Evolutionary conservation across 2,329 filamentous ascomycete genomes (phyloP), one percentile per base, ranked within the genome.

Genomic region (Arthroderma uncinatum): DNA sequence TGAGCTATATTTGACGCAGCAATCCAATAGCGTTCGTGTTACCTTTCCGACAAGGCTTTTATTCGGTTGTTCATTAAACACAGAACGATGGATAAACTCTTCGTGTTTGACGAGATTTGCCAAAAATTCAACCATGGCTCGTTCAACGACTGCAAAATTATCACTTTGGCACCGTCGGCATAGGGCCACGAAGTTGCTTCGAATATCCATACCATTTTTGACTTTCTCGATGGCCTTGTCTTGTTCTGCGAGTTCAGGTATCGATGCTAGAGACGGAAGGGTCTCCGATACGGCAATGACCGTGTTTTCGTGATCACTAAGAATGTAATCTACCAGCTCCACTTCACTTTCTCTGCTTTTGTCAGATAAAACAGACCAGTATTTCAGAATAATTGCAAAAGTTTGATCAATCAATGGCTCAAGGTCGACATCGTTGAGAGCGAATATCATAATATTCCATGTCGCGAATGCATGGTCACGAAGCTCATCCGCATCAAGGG

Each of bases 401-500:
- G 91, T 95, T 58, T 92, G 90, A 67, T 95, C 90, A 7, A 97
- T 76, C 37, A 96, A 79, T 25, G 82, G 78, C 62, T 86, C 84
- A 4, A 95, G 78, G 65, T 96, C 91, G 23, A 90, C 85, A 57
- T 85, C 83, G 8, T 85, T 84, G 52, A 97, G 78, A 54, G 84
- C 81, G 28, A 74, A 80, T 16, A 97, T 79, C 73, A 98, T 84
- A 7, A 84, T 79, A 25, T 82, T 79, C 93, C 93, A 99, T 53
- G 90, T 89, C 2, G 80, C 82, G 65, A 97, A 91, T 1, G 90
- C 88, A 30, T 83, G 78, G 60, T 89, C 79, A 60, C 89, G 83
- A n/a, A 98, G 78, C 50, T 85, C 80, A 47, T 84, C 78, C 54
- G 87, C 82, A 14, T 86, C 79, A 59, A 97, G 80, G 0, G 90